Conservation (phyloP, 441 rosid species). For the Mallotus japonicus region DNA sequence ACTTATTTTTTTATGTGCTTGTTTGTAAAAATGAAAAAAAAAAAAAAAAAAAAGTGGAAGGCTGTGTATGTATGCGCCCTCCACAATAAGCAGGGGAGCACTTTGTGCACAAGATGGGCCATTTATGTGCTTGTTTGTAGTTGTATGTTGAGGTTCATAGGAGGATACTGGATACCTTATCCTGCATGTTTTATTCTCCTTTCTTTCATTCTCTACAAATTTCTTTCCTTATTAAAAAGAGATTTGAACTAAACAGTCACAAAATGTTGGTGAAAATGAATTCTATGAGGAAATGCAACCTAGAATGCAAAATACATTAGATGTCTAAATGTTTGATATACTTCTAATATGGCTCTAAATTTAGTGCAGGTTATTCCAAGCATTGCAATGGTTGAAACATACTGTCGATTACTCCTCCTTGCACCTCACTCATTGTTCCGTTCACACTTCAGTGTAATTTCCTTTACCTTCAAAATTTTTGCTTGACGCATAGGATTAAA, state of each 20-base stretch:
- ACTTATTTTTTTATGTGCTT: neutral
- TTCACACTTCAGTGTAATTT: slow-evolving; percentile 79
- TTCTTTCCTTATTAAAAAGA: neutral
- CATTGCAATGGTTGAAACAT: slow-evolving; percentile 98
- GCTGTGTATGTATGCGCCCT: no score
- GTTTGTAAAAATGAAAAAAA: no score
- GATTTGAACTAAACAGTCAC: neutral
- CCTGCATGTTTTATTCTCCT: neutral
- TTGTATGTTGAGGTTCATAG: neutral
- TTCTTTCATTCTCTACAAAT: neutral
- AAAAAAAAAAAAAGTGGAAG: no score
- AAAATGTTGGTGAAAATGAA: neutral
- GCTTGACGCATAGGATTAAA: neutral
- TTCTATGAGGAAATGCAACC: neutral
- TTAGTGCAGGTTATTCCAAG: slow-evolving; percentile 85
- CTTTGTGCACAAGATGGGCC: no score
- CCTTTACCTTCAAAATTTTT: slow-evolving; percentile 8
- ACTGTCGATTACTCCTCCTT: slow-evolving; percentile 81
- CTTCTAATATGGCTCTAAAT: slow-evolving; percentile 26
- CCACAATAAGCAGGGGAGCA: no score
- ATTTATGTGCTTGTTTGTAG: neutral
- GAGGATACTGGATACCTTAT: neutral
- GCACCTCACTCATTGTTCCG: slow-evolving; percentile 95
- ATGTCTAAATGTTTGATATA: slow-evolving; percentile 7
- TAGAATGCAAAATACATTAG: neutral